Evolutionary conservation across 225 moss, liverwort and hornwort species (phyloP), one percentile per base, ranked within the genome.

Genomic region (Polytrichum formosum): DNA sequence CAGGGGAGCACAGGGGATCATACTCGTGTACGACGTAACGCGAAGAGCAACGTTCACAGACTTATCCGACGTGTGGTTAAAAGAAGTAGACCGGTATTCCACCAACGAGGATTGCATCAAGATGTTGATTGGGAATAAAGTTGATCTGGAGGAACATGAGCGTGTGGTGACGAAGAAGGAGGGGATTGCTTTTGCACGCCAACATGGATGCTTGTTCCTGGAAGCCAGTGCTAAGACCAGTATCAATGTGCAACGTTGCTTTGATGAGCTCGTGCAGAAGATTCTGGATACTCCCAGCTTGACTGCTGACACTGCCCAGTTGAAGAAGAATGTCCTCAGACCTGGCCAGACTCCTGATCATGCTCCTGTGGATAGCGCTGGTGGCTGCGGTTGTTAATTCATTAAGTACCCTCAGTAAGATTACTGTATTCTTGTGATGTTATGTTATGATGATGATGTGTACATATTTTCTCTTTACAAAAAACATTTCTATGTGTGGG

Each of bases 151-250:
- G 76, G 93, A 96, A 56, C 85, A 83, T 1, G 91, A 90, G 63
- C 85, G 96, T 17, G 89, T 90, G 54, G 96, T 96, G 63, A 87
- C 91, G 37, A 96, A 96, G 83, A 82, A 96, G 76, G 96, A 96
- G 75, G 96, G 96, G 59, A 93, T 93, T 56, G 93, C 93, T 2
- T 93, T 96, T 70, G 96, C 96, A 2, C 76, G 96, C 69, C 91
- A 93, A 82, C 90, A 92, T 72, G 96, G 96, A 18, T 96, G 96
- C 74, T 85, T 96, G 77, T 96, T 96, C 60, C 80, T 96, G 6
- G 96, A 96, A 80, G 91, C 90, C 58, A 96, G 96, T 77, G 96
- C 96, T 0, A 96, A 93, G 81, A 93, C 96, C 13, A 90, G 96
- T 79, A 85, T 78, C 64, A 96, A 96, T 69, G 96, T 96, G 74